phyloP scores from a whole-genome alignment of 306 rosid genomes.

The Mucuna pruriens region DNA sequence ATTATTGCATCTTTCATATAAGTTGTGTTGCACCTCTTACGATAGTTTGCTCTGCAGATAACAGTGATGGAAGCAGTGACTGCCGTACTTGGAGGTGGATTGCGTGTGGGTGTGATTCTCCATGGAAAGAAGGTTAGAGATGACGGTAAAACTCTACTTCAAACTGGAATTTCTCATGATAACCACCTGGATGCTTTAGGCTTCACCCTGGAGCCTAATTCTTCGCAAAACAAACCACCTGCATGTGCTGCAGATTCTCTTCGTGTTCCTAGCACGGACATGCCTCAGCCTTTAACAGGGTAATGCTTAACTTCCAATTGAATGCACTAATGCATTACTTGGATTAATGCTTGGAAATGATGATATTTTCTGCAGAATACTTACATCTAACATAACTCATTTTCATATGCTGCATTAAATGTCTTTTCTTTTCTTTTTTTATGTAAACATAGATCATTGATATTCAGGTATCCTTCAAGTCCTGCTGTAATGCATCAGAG shows the following conservation, averaged over 20 bases:
- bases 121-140: conserved; percentile 89
- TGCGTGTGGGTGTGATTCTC: conserved; percentile 79
- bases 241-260: conserved; percentile 61
- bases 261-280: conserved; percentile 42
- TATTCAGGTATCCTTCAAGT: conserved; percentile 32
- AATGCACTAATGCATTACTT: conserved; percentile 10
- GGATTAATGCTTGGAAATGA: conserved; percentile 3
- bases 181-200: conserved; percentile 76
- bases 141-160: conserved; percentile 75
- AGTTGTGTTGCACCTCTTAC: conserved; percentile 2
- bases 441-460: neutral
- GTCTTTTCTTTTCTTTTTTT: neutral
- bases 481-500: conserved; percentile 49
- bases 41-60: conserved; percentile 55
- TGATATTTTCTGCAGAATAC: neutral
- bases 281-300: conserved; percentile 59
- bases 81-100: conserved; percentile 76
- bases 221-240: conserved; percentile 49
- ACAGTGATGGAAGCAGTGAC: conserved; percentile 92
- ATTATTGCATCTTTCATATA: conserved; percentile 10
- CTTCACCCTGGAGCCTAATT: conserved; percentile 78
- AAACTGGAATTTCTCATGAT: conserved; percentile 84
- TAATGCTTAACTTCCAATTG: conserved; percentile 41
- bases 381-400: neutral
- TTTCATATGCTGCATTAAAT: conserved; percentile 5